Evolutionary conservation across 352 stramenopile species (phyloP).

Genomic region (Pythium biforme): DNA sequence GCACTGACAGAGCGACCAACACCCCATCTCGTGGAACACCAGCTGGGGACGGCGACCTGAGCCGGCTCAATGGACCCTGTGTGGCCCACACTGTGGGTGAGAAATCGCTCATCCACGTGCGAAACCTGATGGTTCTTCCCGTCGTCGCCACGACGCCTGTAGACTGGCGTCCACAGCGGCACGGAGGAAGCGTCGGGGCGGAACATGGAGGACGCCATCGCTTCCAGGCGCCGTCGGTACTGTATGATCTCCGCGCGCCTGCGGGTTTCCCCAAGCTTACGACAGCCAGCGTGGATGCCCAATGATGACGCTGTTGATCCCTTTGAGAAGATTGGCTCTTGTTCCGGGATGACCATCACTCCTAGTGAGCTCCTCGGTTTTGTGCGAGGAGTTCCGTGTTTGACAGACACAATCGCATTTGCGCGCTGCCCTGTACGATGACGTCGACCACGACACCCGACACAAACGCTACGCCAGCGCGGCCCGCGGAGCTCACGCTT

Average conservation of each 20-base stretch:
- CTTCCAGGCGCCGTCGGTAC: too few species aligned
- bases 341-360: neutral
- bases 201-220: too few species aligned
- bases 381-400: neutral
- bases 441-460: slow-evolving; percentile 3
- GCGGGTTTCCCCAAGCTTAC: too few species aligned
- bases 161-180: too few species aligned
- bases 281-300: neutral
- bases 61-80: neutral
- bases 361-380: neutral
- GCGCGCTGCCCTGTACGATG: neutral
- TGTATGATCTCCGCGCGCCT: too few species aligned
- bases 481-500: slow-evolving; percentile 38
- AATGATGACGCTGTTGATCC: neutral
- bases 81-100: too few species aligned
- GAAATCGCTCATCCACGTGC: neutral
- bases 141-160: neutral
- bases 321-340: neutral
- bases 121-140: too few species aligned
- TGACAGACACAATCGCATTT: neutral
- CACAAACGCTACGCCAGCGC: slow-evolving; percentile 1
- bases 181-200: too few species aligned
- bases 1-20: too few species aligned
- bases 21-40: neutral
- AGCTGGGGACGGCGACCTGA: neutral